phyloP scores from a whole-genome alignment of 83 land plant species.

The Diphasiastrum complanatum region DNA sequence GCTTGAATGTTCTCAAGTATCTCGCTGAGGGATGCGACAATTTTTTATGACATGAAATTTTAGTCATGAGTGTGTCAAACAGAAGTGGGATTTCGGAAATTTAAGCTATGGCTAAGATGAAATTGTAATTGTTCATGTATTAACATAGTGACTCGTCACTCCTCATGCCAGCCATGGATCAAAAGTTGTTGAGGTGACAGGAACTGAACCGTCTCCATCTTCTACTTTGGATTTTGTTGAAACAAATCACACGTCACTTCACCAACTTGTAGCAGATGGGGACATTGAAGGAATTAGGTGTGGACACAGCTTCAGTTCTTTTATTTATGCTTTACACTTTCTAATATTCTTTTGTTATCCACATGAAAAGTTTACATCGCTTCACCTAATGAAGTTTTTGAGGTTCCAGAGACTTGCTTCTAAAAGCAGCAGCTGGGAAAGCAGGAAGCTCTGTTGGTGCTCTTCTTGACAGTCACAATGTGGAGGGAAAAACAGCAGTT shows the following conservation, averaged over 20 bases:
- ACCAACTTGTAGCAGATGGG: constrained; percentile 71
- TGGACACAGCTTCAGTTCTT: constrained; percentile 2
- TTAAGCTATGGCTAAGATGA: no score
- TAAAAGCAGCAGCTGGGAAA: constrained; percentile 49
- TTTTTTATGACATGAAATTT: no score
- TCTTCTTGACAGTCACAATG: constrained; percentile 67
- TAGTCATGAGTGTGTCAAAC: no score
- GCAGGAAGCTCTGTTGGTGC: constrained; percentile 32
- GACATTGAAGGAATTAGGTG: constrained; percentile 63
- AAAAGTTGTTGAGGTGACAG: constrained; percentile 32
- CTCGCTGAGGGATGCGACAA: no score
- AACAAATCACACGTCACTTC: constrained; percentile 46
- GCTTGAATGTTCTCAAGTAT: no score
- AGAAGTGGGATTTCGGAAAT: no score
- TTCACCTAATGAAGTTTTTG: not conserved
- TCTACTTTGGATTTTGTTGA: constrained; percentile 48
- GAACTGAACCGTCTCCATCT: constrained; percentile 48
- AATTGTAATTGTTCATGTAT: no score
- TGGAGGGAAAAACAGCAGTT: constrained; percentile 81
- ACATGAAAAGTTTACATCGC: not conserved
- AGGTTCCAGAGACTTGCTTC: constrained; percentile 67
- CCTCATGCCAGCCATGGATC: no score
- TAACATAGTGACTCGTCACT: no score
- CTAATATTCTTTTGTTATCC: not conserved
- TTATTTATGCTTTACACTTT: not conserved